These are phyloP conservation scores for Thermomucor indicae-seudaticae DNA, from an alignment of 371 early-diverging fungal genomes.

Conservation along the genomic window DNA sequence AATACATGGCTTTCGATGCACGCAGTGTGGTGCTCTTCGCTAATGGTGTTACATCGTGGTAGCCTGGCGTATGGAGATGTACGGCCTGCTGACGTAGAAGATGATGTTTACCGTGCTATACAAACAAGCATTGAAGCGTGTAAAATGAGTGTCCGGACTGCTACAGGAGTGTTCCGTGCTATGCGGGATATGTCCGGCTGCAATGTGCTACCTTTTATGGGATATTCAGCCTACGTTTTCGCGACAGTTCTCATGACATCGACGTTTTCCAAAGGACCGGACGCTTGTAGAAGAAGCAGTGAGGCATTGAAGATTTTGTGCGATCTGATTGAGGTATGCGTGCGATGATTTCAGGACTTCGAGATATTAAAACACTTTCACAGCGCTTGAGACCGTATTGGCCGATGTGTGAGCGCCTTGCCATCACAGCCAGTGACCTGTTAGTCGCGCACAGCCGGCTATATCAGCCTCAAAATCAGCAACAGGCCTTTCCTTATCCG, in stretches of 20 bases:
- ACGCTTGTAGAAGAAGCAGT: conserved; percentile 27
- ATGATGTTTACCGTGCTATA: conserved; percentile 15
- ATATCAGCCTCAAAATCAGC: conserved; percentile 20
- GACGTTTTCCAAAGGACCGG: conserved; percentile 31
- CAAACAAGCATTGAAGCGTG: conserved; percentile 28
- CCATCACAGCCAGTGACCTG: conserved; percentile 33
- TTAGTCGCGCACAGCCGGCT: conserved; percentile 32
- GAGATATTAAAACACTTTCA: not conserved
- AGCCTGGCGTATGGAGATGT: conserved; percentile 42
- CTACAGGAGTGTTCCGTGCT: conserved; percentile 27
- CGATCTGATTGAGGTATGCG: conserved; percentile 17
- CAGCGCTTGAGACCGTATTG: conserved; percentile 26
- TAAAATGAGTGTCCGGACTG: conserved; percentile 28
- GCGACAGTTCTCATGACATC: conserved; percentile 45
- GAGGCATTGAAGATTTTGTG: conserved; percentile 23
- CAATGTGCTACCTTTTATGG: conserved; percentile 42
- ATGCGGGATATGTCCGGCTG: conserved; percentile 32
- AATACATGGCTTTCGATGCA: conserved; percentile 39
- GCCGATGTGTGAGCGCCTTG: conserved; percentile 41
- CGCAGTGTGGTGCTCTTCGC: conserved; percentile 32
- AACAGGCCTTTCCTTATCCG: conserved; percentile 3
- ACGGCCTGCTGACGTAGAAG: conserved; percentile 4
- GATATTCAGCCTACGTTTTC: conserved; percentile 44
- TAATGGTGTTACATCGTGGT: conserved; percentile 35
- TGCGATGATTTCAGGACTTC: too few species aligned